A percentile compares a stretch with the other conserved stretches of the same genome.
These are phyloP conservation scores for Hymenoscyphus fraxineus DNA, from an alignment of 2,329 filamentous ascomycete species.

Conservation along the genomic window DNA sequence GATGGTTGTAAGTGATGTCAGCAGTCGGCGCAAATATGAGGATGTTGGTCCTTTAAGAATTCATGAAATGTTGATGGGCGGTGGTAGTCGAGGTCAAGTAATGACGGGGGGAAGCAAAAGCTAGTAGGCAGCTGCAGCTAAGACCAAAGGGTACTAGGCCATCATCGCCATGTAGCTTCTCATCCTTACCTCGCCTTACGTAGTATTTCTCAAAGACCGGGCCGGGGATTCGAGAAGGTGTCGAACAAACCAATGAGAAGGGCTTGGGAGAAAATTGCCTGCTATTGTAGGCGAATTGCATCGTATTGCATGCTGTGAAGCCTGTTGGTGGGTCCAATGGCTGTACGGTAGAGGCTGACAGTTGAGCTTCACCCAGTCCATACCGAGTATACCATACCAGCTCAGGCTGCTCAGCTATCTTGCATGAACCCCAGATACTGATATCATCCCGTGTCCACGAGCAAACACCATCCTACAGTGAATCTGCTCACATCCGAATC, in stretches of 20 bases:
- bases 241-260: neutral
- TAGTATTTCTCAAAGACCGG: neutral
- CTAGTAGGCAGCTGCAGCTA: neutral
- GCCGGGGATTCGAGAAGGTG: neutral
- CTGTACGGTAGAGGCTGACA: neutral
- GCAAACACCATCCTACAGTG: neutral
- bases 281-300: neutral
- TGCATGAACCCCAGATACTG: neutral
- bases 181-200: neutral
- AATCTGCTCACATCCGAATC: neutral
- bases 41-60: neutral
- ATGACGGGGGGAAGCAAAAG: neutral
- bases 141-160: neutral
- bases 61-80: neutral
- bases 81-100: neutral
- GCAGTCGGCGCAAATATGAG: neutral
- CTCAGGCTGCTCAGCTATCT: too few relatives aligned
- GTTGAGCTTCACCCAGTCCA: neutral
- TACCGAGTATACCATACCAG: neutral
- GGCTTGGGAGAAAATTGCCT: neutral
- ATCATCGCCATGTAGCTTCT: neutral
- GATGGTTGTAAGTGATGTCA: neutral
- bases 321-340: too few relatives aligned
- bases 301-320: too few relatives aligned
- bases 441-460: neutral